Base-by-base conservation (phyloP, 1,284 basidiomycete genomes). In the Cystobasidium sp. region DNA sequence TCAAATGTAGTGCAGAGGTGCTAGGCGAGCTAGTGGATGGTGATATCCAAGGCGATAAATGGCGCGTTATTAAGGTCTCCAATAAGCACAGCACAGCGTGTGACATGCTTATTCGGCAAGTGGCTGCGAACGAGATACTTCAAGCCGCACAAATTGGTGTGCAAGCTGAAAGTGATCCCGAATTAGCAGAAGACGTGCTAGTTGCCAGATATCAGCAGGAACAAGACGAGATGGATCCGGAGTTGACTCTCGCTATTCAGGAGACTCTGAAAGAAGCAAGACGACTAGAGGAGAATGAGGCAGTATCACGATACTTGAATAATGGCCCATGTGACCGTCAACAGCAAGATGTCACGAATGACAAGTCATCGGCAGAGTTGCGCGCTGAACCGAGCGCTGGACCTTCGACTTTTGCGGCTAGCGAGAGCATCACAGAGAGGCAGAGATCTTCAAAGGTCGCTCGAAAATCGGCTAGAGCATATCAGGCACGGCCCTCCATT, bases 141-240 rank as follows among this genome's bases (percentile, higher is more conserved):
- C 24, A 52, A 53, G 24, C 20, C 6, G n/a, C 39, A 4, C 43
- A 24, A n/a, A 24, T 63, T 24, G 51, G 22, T 1, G 3, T 51
- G 22, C 49, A 53, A 39, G 47, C 61, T 12, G 64, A 66, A 22
- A 24, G 39, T 39, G 64, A 66, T 53, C 31, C 64, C n/a, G 49
- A 66, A 43, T 5, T 66, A 41, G 64, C 64, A n/a, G 64, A 22
- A 22, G 51, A 43, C 16, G 53, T 52, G 7, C 61, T 20, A 6
- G 61, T 14, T 63, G 61, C 56, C 9, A 59, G 22, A 9, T 56
- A 31, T 18, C 12, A 39, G 46, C n/a, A 49, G 10, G 56, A 16
- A 59, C 43, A 63, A 8, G 43, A 47, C 8, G 61, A 63, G 24
- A 44, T 46, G 24, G 61, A 63, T 47, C 44, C 61, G 22, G 61